A percentile compares a stretch with the other conserved stretches of the same genome.
Conservation (phyloP, 2,329 filamentous ascomycete species). For the Atkinsonella texensis region DNA sequence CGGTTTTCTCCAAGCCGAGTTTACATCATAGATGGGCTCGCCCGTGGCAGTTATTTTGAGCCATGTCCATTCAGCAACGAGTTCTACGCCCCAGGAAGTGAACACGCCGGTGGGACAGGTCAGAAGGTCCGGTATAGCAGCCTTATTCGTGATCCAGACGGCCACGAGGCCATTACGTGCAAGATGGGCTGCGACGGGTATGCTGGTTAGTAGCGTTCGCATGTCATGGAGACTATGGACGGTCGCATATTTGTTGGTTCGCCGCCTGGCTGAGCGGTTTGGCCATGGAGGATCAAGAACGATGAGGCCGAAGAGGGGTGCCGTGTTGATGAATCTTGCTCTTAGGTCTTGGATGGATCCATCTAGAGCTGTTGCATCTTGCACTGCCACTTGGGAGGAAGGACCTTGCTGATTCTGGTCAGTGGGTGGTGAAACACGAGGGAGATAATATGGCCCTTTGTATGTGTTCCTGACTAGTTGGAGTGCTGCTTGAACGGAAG, state of each 20-base stretch:
- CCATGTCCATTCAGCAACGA: conserved; percentile 66
- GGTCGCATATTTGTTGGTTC: conserved; percentile 36
- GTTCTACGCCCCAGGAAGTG: conserved; percentile 51
- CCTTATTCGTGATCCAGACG: conserved; percentile 69
- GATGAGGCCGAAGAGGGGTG: conserved; percentile 52
- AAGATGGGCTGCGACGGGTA: conserved; percentile 46
- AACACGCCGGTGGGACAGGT: conserved; percentile 44
- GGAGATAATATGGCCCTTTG: conserved; percentile 33
- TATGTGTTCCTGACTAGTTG: conserved; percentile 21
- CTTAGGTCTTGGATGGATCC: conserved; percentile 34
- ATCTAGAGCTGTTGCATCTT: conserved; percentile 36
- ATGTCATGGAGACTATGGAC: conserved; percentile 35
- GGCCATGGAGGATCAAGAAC: conserved; percentile 74
- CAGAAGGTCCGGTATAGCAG: conserved; percentile 43
- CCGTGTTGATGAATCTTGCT: conserved; percentile 26
- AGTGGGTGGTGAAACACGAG: conserved; percentile 20
- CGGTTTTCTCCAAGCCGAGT: conserved; percentile 57
- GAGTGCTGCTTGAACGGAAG: conserved; percentile 32
- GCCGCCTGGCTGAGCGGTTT: conserved; percentile 59
- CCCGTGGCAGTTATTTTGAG: conserved; percentile 57
- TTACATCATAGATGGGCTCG: conserved; percentile 49
- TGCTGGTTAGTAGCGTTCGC: conserved; percentile 33
- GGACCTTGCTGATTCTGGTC: conserved; percentile 1
- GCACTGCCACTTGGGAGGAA: not conserved
- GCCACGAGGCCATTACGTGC: conserved; percentile 46